A percentile compares a stretch with the other conserved stretches of the same genome.
Evolutionary conservation across 352 stramenopile genomes (phyloP).

Genomic region (Phytophthora pisi): DNA sequence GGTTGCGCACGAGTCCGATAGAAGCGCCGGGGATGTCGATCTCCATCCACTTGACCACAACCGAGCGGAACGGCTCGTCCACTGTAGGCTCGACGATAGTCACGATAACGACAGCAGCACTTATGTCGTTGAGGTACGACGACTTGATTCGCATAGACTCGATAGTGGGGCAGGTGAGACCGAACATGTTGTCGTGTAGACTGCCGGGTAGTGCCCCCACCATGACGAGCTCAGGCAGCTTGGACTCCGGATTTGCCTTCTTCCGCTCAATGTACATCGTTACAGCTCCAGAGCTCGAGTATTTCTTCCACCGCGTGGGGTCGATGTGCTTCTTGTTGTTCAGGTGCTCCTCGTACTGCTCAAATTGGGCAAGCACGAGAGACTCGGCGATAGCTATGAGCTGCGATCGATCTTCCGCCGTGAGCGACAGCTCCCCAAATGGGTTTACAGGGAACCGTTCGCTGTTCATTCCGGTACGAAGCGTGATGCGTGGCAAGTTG

Average conservation of each 20-base stretch:
- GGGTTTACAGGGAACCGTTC: conserved; percentile 26
- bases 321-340: conserved; percentile 12
- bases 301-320: conserved; percentile 22
- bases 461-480: conserved; percentile 11
- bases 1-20: conserved; percentile 22
- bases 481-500: too few relatives aligned
- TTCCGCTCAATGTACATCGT: conserved; percentile 21
- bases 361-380: conserved; percentile 13
- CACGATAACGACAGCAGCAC: conserved; percentile 43
- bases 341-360: conserved; percentile 23
- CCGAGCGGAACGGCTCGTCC: conserved; percentile 44
- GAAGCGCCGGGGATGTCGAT: conserved; percentile 15
- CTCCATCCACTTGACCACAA: conserved; percentile 47
- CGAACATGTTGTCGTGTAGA: conserved; percentile 50
- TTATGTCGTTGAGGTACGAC: conserved; percentile 27
- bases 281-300: background rate
- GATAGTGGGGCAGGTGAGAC: conserved; percentile 30
- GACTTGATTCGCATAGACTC: conserved; percentile 32
- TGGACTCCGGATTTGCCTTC: conserved; percentile 11
- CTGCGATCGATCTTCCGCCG: too few relatives aligned
- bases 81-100: conserved; percentile 43
- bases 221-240: conserved; percentile 25
- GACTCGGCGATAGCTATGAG: conserved; percentile 9
- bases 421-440: conserved; percentile 5
- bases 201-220: conserved; percentile 28